phyloP scores from a whole-genome alignment of 2,329 filamentous ascomycete species.

The Emericellopsis cladophorae region DNA sequence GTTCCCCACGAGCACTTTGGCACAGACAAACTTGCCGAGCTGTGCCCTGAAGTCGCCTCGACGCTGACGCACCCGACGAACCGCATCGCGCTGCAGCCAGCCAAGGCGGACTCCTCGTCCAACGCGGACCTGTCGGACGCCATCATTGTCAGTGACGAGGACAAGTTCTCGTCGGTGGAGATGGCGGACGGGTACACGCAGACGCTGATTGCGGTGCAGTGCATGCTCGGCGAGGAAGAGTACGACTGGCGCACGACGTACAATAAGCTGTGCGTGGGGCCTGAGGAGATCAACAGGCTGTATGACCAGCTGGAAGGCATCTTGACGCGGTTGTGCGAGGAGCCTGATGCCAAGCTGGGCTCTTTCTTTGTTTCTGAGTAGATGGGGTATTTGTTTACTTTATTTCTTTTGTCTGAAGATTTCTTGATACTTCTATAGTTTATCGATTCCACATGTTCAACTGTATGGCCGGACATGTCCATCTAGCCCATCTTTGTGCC shows the following conservation, averaged over 20 bases:
- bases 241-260: neutral
- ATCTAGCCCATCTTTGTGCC: slow-evolving; percentile 12
- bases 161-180: slow-evolving; percentile 13
- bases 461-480: too few relatives aligned
- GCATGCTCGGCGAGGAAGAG: neutral
- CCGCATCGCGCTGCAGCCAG: slow-evolving; percentile 1
- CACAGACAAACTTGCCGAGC: neutral
- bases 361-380: neutral
- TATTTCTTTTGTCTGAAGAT: too few relatives aligned
- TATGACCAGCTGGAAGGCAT: neutral
- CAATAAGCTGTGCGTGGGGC: neutral
- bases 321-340: neutral
- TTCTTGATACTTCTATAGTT: too few relatives aligned
- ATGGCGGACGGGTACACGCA: slow-evolving; percentile 15
- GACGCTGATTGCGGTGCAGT: neutral
- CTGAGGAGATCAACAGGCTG: neutral
- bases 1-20: slow-evolving; percentile 2
- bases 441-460: too few relatives aligned
- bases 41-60: slow-evolving; percentile 1
- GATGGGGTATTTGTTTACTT: too few relatives aligned
- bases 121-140: neutral
- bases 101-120: neutral
- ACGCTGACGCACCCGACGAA: neutral
- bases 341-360: neutral
- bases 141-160: neutral